A percentile compares a stretch with the other conserved stretches of the same genome.
These are phyloP conservation scores for Pestalotiopsis sp. DNA, from an alignment of 2,329 filamentous ascomycete genomes.

Conservation along the genomic window DNA sequence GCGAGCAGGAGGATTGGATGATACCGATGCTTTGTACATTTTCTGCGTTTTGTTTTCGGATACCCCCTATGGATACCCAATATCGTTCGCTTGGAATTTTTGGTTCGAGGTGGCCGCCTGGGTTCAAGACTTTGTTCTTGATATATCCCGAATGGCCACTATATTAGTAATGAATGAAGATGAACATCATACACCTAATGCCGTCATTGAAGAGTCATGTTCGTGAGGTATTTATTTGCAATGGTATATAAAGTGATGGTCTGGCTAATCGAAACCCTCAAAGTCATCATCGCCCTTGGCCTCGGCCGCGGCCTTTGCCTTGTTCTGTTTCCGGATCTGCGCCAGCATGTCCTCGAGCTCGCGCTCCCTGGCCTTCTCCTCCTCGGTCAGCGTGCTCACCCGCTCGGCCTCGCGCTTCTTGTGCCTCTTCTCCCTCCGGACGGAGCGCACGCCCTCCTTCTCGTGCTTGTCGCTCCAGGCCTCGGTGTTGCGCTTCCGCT, in stretches of 20 bases:
- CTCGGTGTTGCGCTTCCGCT: conserved; percentile 64
- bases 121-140: neutral
- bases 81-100: conserved; percentile 27
- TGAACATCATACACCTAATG: neutral
- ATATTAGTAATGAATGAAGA: conserved; percentile 4
- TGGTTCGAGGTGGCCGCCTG: neutral
- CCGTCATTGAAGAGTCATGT: neutral
- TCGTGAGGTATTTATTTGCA: neutral
- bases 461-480: conserved; percentile 77
- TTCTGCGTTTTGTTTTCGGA: conserved; percentile 19
- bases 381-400: conserved; percentile 68
- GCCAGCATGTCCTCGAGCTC: conserved; percentile 68
- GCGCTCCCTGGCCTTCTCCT: conserved; percentile 64
- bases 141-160: neutral
- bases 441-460: conserved; percentile 63
- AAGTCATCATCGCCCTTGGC: conserved; percentile 52
- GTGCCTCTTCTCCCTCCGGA: conserved; percentile 66
- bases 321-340: conserved; percentile 63
- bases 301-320: conserved; percentile 42
- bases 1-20: neutral
- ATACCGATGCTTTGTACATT: neutral
- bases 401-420: conserved; percentile 66
- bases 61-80: conserved; percentile 34
- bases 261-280: conserved; percentile 54
- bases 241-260: neutral